Evolutionary conservation across 306 rosid species (phyloP), one percentile per base, ranked within the genome.

Genomic region (Myrica gale): DNA sequence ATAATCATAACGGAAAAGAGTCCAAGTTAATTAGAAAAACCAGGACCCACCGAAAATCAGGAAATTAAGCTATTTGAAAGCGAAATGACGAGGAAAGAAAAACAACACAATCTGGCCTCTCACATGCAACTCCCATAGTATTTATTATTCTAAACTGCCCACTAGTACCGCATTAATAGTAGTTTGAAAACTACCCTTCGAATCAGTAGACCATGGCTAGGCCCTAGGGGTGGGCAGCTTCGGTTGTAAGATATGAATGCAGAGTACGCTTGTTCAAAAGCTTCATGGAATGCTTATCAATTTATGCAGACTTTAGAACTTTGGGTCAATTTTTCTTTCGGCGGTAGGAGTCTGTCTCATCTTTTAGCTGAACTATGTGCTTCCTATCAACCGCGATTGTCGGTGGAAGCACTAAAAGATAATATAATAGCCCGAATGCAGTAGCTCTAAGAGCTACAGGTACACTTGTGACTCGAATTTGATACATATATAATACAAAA

Each of bases 1-100:
- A 56, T 17, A 62, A 20, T 23, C 20, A 1, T 10, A 47, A 68
- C 41, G 39, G 79, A 53, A 51, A 65, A 5, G 68, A 77, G 76
- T 78, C 80, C 78, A 50, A 45, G 53, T 66, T 19, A 17, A 66
- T 16, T 5, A 4, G 76, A 37, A 51, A 69, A 52, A 77, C 78
- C 80, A 63, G 20, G 41, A 65, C 60, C 73, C 61, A 53, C 19
- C 9, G 19, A 61, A 37, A 26, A 11, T 37, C 68, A 58, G 16
- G 12, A 32, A 32, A 53, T 53, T 16, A 4, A 61, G 45, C 45
- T 12, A 15, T 65, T 15, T 5, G 16, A 41, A 65, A 41, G 4
- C 15, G 9, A 41, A 42, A 65, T 16, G 48, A 3, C n/a, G 44
- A 13, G 5, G 45, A 61, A 61, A 15, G 69, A 63, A 63, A 6